Evolutionary conservation across 208 protist genomes (phyloP).

Genomic region (Wallacemonas rigidus): DNA sequence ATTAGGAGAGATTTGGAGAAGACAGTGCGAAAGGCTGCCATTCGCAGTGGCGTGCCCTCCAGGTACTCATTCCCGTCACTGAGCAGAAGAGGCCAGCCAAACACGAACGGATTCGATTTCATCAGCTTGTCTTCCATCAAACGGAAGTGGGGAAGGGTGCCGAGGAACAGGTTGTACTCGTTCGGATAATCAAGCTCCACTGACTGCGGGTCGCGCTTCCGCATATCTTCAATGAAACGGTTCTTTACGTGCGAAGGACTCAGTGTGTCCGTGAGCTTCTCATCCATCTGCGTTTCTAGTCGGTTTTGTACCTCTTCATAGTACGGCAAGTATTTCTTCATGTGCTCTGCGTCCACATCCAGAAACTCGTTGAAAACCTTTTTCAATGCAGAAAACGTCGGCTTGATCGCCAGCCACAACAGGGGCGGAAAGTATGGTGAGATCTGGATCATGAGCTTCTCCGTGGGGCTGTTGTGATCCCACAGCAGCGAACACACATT

Average conservation of each 20-base stretch:
- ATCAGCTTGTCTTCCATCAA: slow-evolving; percentile 81
- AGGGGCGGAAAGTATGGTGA: slow-evolving; percentile 87
- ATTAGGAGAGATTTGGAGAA: slow-evolving; percentile 89
- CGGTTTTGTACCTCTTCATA: slow-evolving; percentile 87
- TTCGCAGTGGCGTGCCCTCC: slow-evolving; percentile 76
- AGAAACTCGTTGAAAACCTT: slow-evolving; percentile 91
- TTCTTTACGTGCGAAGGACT: slow-evolving; percentile 84
- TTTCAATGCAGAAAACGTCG: slow-evolving; percentile 70
- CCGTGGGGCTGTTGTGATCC: slow-evolving; percentile 88
- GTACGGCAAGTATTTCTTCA: slow-evolving; percentile 90
- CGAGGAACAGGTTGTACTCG: slow-evolving; percentile 86
- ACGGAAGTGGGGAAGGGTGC: slow-evolving; percentile 79
- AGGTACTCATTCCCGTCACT: slow-evolving; percentile 87
- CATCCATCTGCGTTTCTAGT: slow-evolving; percentile 74
- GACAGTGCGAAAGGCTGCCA: slow-evolving; percentile 87
- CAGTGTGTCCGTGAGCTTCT: slow-evolving; percentile 71
- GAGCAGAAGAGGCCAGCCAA: slow-evolving; percentile 90
- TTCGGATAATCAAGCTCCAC: slow-evolving; percentile 86
- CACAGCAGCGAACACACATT: slow-evolving; percentile 76
- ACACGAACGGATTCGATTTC: slow-evolving; percentile 92
- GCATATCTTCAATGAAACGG: slow-evolving; percentile 88
- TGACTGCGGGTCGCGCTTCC: slow-evolving; percentile 72
- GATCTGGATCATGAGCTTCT: slow-evolving; percentile 92
- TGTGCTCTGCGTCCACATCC: slow-evolving; percentile 87
- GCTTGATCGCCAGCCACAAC: slow-evolving; percentile 90